These are phyloP conservation scores for Salix brachista DNA, from an alignment of 345 rosid species.

Conservation along the genomic window DNA sequence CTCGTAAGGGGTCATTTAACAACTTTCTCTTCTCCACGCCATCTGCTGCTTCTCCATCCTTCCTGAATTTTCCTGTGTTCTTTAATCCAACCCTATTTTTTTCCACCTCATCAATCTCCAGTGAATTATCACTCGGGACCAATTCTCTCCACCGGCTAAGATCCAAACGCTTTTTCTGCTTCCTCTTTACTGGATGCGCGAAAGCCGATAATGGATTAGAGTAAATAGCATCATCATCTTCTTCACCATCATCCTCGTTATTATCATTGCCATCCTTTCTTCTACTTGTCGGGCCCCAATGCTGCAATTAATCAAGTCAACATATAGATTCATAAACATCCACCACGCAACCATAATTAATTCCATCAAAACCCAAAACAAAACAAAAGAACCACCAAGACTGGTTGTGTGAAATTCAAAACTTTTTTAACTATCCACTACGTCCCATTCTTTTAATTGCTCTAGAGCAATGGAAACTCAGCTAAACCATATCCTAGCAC, in stretches of 20 bases:
- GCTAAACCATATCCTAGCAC: no score
- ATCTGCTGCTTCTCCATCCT: constrained; percentile 5
- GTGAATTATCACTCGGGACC: constrained; percentile 22
- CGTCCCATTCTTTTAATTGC: no score
- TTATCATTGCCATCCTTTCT: constrained; percentile 14
- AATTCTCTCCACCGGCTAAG: constrained; percentile 52
- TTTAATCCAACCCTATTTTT: constrained; percentile 4
- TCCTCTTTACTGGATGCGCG: constrained; percentile 68
- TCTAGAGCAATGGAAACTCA: no score
- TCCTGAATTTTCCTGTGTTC: constrained; percentile 15
- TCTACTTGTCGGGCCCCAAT: constrained; percentile 44
- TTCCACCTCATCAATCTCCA: constrained; percentile 10
- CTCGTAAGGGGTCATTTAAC: constrained; percentile 9
- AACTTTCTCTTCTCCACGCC: constrained; percentile 5
- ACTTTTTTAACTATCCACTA: no score
- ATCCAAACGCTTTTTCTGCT: constrained; percentile 53
- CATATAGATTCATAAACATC: constrained; percentile 10
- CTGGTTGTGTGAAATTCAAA: no score
- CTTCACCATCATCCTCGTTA: constrained; percentile 39
- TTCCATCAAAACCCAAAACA: no score
- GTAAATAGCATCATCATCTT: constrained; percentile 22
- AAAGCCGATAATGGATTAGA: constrained; percentile 42
- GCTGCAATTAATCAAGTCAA: constrained; percentile 39
- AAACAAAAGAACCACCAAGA: no score
- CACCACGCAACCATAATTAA: not conserved